Evolutionary conservation across 2,329 filamentous ascomycete genomes (phyloP).

Genomic region (Penicillium palitans): DNA sequence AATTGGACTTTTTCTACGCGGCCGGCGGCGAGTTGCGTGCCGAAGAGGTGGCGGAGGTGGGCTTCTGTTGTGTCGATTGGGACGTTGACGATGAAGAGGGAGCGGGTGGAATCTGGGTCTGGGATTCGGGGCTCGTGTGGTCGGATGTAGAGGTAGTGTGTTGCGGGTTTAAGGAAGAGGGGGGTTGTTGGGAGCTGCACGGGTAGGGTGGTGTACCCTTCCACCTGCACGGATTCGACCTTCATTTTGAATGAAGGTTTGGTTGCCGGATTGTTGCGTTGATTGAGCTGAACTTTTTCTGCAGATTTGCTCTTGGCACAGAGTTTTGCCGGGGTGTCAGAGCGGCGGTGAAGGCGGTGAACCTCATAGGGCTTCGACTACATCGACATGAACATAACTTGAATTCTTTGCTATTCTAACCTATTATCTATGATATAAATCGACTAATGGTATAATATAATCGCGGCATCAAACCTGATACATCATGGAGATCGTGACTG

Average conservation of each 20-base stretch:
- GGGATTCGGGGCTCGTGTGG: slow-evolving; percentile 78
- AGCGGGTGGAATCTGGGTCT: slow-evolving; percentile 70
- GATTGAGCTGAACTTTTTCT: slow-evolving; percentile 18
- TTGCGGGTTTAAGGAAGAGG: slow-evolving; percentile 61
- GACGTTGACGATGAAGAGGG: slow-evolving; percentile 87
- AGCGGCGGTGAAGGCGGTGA: slow-evolving; percentile 22
- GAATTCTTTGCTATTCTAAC: background rate
- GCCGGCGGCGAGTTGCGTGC: slow-evolving; percentile 70
- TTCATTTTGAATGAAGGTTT: slow-evolving; percentile 35
- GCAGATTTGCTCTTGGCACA: slow-evolving; percentile 21
- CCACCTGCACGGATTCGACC: slow-evolving; percentile 43
- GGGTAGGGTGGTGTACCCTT: slow-evolving; percentile 69
- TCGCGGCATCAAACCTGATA: background rate
- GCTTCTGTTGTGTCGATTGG: slow-evolving; percentile 78
- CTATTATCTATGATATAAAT: slow-evolving; percentile 6
- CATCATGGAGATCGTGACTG: background rate
- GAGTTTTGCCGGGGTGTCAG: slow-evolving; percentile 20
- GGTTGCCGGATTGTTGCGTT: slow-evolving; percentile 12
- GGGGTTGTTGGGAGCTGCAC: slow-evolving; percentile 65
- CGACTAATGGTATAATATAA: background rate
- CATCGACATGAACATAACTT: background rate
- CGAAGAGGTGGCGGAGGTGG: slow-evolving; percentile 75
- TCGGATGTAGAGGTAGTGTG: slow-evolving; percentile 85
- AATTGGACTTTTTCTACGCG: slow-evolving; percentile 78
- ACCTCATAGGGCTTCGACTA: background rate